Evolutionary conservation across 2,329 filamentous ascomycete species (phyloP).

Genomic region (Arachnopeziza araneosa): DNA sequence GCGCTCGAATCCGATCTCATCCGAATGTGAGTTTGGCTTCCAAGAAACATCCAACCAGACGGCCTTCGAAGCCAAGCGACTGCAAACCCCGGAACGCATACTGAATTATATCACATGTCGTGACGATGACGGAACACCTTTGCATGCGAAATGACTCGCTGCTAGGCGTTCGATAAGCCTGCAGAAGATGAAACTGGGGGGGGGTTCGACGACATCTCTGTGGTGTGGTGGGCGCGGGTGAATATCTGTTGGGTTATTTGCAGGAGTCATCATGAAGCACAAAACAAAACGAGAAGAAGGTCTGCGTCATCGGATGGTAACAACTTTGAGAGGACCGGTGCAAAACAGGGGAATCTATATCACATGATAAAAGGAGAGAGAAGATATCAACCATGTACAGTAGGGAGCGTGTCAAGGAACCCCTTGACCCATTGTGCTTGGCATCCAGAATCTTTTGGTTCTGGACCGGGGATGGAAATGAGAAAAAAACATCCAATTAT

Average conservation of each 20-base stretch:
- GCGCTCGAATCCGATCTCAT: slow-evolving; percentile 83
- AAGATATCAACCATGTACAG: too few relatives aligned
- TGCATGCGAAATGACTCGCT: not conserved
- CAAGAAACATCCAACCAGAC: not conserved
- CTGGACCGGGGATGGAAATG: too few relatives aligned
- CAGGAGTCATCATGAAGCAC: not conserved
- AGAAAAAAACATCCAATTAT: too few relatives aligned
- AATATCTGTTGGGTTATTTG: not conserved
- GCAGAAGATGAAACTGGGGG: not conserved
- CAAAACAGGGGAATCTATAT: too few relatives aligned
- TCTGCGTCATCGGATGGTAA: too few relatives aligned
- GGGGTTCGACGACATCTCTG: not conserved
- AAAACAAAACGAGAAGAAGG: not conserved
- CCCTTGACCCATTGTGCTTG: too few relatives aligned
- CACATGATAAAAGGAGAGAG: too few relatives aligned
- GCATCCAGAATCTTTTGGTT: too few relatives aligned
- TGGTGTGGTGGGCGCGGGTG: not conserved
- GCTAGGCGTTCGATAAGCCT: not conserved
- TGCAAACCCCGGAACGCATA: not conserved
- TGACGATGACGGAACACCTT: not conserved
- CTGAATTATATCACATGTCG: not conserved
- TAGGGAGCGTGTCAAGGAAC: too few relatives aligned
- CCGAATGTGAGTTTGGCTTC: slow-evolving; percentile 35
- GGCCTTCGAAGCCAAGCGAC: too few relatives aligned
- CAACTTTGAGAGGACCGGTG: too few relatives aligned